Evolutionary conservation across 208 protist species (phyloP).

Genomic region (Acanthamoeba triangularis): DNA sequence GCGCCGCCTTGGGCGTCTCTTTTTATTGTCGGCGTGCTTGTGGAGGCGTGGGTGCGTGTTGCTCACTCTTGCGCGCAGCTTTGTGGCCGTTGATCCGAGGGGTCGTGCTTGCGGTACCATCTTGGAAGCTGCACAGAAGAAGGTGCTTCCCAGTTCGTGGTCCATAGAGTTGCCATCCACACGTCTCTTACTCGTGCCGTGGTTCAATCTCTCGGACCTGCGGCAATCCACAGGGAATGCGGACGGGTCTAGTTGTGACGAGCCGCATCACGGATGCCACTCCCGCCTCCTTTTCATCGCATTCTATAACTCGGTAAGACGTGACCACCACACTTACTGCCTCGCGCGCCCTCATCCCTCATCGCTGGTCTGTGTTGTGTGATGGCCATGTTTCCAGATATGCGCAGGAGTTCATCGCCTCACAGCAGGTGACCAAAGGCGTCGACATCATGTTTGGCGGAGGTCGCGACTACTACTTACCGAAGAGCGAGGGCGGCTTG

Average conservation of each 20-base stretch:
- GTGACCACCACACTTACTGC: neutral
- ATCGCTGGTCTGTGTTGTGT: neutral
- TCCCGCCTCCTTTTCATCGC: conserved; percentile 62
- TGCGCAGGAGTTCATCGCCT: conserved; percentile 77
- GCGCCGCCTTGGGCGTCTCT: neutral
- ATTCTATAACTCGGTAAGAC: conserved; percentile 14
- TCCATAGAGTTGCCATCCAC: neutral
- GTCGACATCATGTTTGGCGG: conserved; percentile 85
- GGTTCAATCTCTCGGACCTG: too few species aligned
- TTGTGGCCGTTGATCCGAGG: conserved; percentile 73
- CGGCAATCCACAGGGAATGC: conserved; percentile 51
- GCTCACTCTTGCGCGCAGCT: neutral
- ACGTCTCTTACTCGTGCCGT: too few species aligned
- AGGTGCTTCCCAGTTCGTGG: neutral
- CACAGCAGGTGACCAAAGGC: conserved; percentile 70
- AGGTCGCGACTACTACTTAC: conserved; percentile 74
- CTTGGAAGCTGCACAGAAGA: conserved; percentile 80
- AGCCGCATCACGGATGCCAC: conserved; percentile 84
- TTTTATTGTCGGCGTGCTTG: neutral
- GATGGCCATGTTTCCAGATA: neutral
- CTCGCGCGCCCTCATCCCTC: too few species aligned
- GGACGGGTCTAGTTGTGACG: conserved; percentile 82
- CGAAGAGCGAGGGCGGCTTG: conserved; percentile 17
- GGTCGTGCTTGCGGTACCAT: conserved; percentile 78
- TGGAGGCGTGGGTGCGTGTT: neutral